Evolutionary conservation across 768 basidiomycete species (phyloP).

Genomic region (Hygrophorus pudorinus): DNA sequence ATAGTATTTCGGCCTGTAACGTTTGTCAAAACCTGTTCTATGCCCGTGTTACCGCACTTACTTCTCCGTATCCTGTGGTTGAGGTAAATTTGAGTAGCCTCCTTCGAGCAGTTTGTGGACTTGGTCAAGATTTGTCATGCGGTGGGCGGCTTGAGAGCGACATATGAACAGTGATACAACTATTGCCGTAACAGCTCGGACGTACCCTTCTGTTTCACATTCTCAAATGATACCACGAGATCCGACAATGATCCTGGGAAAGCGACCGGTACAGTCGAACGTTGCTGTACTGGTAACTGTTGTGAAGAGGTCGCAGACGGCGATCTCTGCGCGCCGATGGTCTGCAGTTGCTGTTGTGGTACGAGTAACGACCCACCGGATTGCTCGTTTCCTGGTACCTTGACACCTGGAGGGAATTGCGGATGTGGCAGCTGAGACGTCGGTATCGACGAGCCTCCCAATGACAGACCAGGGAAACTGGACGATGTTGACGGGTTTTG

Average conservation of each 20-base stretch:
- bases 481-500: constrained; percentile 15
- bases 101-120: constrained; percentile 91
- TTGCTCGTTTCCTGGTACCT: constrained; percentile 30
- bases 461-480: constrained; percentile 8
- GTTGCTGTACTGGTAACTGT: constrained; percentile 30
- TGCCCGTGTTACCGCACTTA: constrained; percentile 23
- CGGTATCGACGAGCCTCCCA: constrained; percentile 16
- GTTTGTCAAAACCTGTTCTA: constrained; percentile 4
- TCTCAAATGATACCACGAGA: constrained; percentile 90
- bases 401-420: constrained; percentile 65
- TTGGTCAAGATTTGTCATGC: constrained; percentile 80
- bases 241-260: constrained; percentile 87
- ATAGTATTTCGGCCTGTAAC: constrained; percentile 85
- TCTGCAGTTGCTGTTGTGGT: constrained; percentile 12
- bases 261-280: constrained; percentile 32
- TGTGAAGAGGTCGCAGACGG: constrained; percentile 35
- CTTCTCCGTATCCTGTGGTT: constrained; percentile 95
- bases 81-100: constrained; percentile 81
- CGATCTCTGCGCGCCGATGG: constrained; percentile 38
- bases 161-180: not conserved
- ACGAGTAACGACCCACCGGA: constrained; percentile 20
- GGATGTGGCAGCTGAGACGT: constrained; percentile 23
- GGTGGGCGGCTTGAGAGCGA: constrained; percentile 47
- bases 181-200: not conserved
- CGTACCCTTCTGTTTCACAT: constrained; percentile 91